phyloP scores from a whole-genome alignment of 805 yeast species.

The Komagataella pastoris region DNA sequence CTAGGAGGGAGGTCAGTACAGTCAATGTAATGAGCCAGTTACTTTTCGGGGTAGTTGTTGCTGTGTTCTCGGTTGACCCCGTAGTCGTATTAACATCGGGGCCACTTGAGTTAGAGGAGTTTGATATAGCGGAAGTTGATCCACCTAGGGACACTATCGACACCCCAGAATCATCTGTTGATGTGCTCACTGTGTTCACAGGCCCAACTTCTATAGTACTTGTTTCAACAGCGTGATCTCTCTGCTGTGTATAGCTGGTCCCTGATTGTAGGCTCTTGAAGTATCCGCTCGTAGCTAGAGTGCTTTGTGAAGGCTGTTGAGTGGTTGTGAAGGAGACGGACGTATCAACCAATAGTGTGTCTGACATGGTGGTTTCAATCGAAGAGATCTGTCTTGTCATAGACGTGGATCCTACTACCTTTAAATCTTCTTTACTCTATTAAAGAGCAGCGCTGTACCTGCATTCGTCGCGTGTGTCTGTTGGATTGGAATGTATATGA shows the following conservation, averaged over 20 bases:
- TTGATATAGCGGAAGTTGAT: neutral
- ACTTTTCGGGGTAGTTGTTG: neutral
- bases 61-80: conserved; percentile 8
- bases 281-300: neutral
- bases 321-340: neutral
- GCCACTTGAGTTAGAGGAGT: neutral
- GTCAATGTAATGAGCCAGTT: neutral
- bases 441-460: neutral
- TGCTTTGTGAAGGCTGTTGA: neutral
- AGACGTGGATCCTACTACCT: neutral
- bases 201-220: neutral
- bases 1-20: neutral
- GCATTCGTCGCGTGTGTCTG: neutral
- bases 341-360: neutral
- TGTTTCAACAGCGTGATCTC: neutral
- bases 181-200: neutral
- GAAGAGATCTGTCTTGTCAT: too few species aligned
- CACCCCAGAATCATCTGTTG: neutral
- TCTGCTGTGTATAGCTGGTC: neutral
- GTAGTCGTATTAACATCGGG: neutral
- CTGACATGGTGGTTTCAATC: neutral
- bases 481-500: neutral
- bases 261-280: neutral
- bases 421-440: neutral
- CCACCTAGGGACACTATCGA: neutral